phyloP scores from a whole-genome alignment of 305 asterid species.

The Fraxinus nigra region DNA sequence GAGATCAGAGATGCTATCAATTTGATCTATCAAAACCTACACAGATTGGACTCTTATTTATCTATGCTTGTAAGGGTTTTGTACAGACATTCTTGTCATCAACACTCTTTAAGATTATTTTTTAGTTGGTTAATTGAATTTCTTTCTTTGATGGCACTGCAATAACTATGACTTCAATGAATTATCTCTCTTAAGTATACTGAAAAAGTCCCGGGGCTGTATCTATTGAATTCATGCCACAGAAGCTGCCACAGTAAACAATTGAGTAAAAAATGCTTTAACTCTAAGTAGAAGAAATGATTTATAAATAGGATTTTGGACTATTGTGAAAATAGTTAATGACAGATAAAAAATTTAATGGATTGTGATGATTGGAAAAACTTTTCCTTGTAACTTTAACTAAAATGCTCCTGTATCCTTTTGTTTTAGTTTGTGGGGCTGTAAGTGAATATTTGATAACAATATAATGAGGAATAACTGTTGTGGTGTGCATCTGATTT shows the following conservation, averaged over 20 bases:
- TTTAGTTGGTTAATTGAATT: conserved; percentile 12
- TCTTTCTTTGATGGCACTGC: conserved; percentile 9
- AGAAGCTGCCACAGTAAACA: background rate
- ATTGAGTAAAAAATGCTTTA: background rate
- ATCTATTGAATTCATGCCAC: background rate
- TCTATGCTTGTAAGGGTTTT: conserved; percentile 67
- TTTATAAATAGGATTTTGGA: conserved; percentile 1
- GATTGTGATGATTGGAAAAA: background rate
- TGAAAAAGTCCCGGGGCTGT: background rate
- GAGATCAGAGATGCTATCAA: conserved; percentile 79
- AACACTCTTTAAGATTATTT: conserved; percentile 11
- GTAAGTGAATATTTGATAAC: background rate
- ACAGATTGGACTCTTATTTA: conserved; percentile 65
- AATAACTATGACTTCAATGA: background rate
- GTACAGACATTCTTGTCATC: conserved; percentile 20
- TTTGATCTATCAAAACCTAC: conserved; percentile 73
- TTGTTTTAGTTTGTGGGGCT: background rate
- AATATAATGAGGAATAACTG: background rate
- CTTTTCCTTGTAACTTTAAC: background rate
- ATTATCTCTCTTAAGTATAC: conserved; percentile 5
- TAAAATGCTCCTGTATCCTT: conserved; percentile 1
- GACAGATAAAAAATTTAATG: background rate
- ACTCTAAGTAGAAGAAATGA: conserved; percentile 2
- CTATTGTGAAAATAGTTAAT: background rate
- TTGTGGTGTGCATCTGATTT: background rate